Percentiles rank a stretch among this genome's conserved stretches.
These are phyloP conservation scores for Pseudonitzschia delicatissima DNA, from an alignment of 108 stramenopile genomes.

Conservation along the genomic window DNA sequence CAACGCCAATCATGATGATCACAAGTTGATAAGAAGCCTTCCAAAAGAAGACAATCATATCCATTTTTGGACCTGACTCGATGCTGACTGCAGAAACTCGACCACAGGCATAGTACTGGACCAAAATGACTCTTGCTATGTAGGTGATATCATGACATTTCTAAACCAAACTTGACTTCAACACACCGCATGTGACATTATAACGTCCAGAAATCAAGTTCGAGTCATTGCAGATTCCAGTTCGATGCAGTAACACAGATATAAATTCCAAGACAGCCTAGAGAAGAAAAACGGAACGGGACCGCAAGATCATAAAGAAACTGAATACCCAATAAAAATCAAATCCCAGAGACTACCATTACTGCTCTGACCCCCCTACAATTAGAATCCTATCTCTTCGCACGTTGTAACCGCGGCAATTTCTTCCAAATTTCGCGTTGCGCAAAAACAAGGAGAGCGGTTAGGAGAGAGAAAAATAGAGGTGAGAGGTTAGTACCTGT, in stretches of 20 bases:
- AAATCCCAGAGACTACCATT: constrained; percentile 36
- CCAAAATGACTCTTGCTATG: no score
- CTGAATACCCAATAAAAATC: constrained; percentile 34
- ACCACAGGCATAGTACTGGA: no score
- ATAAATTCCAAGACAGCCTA: constrained; percentile 6
- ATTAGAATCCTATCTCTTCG: constrained; percentile 1
- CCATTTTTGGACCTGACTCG: no score
- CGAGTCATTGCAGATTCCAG: not conserved
- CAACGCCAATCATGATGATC: no score
- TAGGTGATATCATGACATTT: no score
- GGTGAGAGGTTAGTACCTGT: constrained; percentile 28
- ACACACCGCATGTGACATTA: not conserved
- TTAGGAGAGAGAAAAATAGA: constrained; percentile 5
- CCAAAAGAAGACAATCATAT: no score
- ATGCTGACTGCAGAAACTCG: no score
- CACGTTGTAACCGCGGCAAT: not conserved
- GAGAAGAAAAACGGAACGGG: constrained; percentile 25
- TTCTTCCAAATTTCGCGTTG: not conserved
- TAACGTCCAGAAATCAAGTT: not conserved
- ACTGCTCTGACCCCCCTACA: constrained; percentile 10
- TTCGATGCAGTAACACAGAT: not conserved
- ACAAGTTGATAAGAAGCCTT: no score
- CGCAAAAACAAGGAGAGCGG: not conserved
- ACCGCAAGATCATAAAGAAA: constrained; percentile 18
- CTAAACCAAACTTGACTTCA: no score